A percentile compares a stretch with the other conserved stretches of the same genome.
These are phyloP conservation scores for Colletotrichum abscissum DNA, from an alignment of 2,329 filamentous ascomycete genomes.

Conservation along the genomic window DNA sequence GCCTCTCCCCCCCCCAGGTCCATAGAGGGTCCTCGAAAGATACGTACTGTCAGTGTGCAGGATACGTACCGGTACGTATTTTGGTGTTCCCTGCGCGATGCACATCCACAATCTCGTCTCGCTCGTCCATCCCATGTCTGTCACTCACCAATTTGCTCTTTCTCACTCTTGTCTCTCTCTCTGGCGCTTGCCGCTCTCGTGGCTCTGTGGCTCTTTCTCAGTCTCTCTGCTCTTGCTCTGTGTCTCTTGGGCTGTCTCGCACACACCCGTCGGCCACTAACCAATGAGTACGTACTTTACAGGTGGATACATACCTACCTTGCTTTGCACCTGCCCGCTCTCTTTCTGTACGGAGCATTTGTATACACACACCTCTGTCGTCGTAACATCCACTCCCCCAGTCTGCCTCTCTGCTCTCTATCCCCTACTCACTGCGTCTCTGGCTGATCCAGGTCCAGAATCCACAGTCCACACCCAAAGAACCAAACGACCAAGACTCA, in stretches of 20 bases:
- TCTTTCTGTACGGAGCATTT: background rate
- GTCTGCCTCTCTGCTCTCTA: constrained; percentile 7
- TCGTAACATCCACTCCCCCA: background rate
- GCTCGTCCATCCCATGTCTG: constrained; percentile 26
- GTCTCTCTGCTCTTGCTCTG: background rate
- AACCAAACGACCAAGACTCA: background rate
- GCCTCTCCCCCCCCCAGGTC: background rate
- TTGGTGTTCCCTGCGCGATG: background rate
- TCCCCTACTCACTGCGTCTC: constrained; percentile 23
- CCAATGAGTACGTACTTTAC: no score
- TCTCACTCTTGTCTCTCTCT: background rate
- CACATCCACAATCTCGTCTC: constrained; percentile 27
- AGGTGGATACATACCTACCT: no score
- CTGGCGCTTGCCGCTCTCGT: background rate
- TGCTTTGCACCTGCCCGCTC: background rate
- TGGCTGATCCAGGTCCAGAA: background rate
- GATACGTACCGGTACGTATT: constrained; percentile 12
- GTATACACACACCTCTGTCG: background rate
- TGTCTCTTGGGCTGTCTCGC: background rate
- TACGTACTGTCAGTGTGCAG: background rate
- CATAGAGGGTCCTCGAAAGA: background rate
- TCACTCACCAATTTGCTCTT: constrained; percentile 26
- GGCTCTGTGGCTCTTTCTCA: background rate
- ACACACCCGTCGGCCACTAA: no score
- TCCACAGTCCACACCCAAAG: background rate